A percentile compares a stretch with the other conserved stretches of the same genome.
These are phyloP conservation scores for Pseudopyrenochaeta lycopersici DNA, from an alignment of 2,329 filamentous ascomycete species.

Conservation along the genomic window DNA sequence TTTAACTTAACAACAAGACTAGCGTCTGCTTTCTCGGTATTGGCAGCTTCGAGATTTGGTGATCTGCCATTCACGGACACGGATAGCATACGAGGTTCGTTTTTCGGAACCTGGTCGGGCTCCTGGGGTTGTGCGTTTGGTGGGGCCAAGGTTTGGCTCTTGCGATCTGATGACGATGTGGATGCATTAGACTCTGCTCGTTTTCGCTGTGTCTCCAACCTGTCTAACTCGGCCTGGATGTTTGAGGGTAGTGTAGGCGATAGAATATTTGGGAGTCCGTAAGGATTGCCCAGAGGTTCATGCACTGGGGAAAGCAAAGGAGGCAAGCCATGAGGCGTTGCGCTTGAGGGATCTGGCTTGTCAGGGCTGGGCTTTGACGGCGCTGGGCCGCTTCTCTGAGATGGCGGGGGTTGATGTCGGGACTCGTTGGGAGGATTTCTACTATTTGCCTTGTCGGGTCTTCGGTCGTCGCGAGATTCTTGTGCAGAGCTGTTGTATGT, in stretches of 20 bases:
- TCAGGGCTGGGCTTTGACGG: slow-evolving; percentile 43
- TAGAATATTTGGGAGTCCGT: slow-evolving; percentile 61
- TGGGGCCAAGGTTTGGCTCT: slow-evolving; percentile 34
- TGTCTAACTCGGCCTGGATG: slow-evolving; percentile 62
- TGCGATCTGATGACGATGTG: slow-evolving; percentile 43
- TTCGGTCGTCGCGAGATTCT: slow-evolving; percentile 24
- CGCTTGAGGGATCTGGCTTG: slow-evolving; percentile 36
- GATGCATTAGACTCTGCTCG: slow-evolving; percentile 48
- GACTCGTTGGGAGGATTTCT: slow-evolving; percentile 14
- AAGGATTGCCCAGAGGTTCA: slow-evolving; percentile 51
- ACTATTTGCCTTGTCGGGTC: slow-evolving; percentile 22
- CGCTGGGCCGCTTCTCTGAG: slow-evolving; percentile 51
- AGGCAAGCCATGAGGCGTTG: slow-evolving; percentile 49
- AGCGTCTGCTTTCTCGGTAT: slow-evolving; percentile 16
- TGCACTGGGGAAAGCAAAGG: slow-evolving; percentile 50
- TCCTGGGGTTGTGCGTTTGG: slow-evolving; percentile 28
- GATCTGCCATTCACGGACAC: slow-evolving; percentile 39
- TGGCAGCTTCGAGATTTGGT: slow-evolving; percentile 23
- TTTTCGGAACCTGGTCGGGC: slow-evolving; percentile 29
- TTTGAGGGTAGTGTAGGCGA: slow-evolving; percentile 66
- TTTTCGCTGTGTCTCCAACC: slow-evolving; percentile 49
- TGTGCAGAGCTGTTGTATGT: slow-evolving; percentile 27
- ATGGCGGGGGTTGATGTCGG: slow-evolving; percentile 20
- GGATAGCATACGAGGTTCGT: slow-evolving; percentile 32
- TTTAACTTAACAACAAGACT: slow-evolving; percentile 59